Conservation (phyloP, 768 basidiomycete genomes). For the Xerocomellus intermedius region DNA sequence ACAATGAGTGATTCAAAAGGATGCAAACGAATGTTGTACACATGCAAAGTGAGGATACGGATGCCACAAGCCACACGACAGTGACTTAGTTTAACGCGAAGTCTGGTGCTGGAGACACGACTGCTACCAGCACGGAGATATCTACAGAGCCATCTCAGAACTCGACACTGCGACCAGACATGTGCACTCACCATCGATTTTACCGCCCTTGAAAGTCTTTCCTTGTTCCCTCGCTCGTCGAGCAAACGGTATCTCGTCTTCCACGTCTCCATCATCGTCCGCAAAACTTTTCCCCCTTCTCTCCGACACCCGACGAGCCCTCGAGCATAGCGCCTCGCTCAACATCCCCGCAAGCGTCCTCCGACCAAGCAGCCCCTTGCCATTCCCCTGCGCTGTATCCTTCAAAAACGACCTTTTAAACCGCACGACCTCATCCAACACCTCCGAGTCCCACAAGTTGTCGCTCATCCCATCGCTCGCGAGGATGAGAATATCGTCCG, state of each 20-base stretch:
- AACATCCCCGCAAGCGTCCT: constrained; percentile 66
- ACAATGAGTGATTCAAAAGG: constrained; percentile 20
- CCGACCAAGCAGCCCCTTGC: constrained; percentile 39
- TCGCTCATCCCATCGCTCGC: constrained; percentile 81
- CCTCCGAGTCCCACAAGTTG: constrained; percentile 87
- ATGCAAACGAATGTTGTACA: constrained; percentile 27
- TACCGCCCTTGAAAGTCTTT: constrained; percentile 72
- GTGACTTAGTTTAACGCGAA: constrained; percentile 14
- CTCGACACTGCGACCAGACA: not conserved
- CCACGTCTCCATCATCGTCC: constrained; percentile 30
- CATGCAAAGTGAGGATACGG: constrained; percentile 15
- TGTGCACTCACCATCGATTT: constrained; percentile 68
- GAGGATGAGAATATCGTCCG: constrained; percentile 76
- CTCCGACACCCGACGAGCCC: constrained; percentile 70
- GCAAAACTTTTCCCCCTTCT: constrained; percentile 29
- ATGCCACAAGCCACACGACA: constrained; percentile 9
- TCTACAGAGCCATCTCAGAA: constrained; percentile 36
- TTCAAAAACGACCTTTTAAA: constrained; percentile 45
- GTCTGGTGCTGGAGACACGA: constrained; percentile 50
- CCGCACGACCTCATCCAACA: constrained; percentile 74
- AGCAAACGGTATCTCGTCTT: constrained; percentile 77
- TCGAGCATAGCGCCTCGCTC: constrained; percentile 77
- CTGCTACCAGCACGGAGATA: constrained; percentile 65
- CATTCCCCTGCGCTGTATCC: constrained; percentile 13
- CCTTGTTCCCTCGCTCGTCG: constrained; percentile 76